Conservation (phyloP, 805 yeast genomes). For the Dipodascopsis tothii region DNA sequence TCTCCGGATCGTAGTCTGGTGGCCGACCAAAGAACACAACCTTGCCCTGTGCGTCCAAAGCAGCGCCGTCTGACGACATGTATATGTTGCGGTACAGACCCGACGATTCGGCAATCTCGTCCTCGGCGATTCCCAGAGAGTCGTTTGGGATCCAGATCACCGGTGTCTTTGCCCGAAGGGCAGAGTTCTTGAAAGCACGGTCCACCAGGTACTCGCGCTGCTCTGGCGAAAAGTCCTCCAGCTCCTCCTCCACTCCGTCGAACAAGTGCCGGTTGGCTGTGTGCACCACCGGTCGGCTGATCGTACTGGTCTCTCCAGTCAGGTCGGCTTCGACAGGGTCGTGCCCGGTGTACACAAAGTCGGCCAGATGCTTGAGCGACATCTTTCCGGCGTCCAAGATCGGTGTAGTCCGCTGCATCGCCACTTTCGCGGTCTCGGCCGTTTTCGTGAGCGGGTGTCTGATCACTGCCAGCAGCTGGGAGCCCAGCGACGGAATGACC, state of each 20-base stretch:
- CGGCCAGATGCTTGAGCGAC: constrained; percentile 9
- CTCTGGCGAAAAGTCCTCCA: constrained; percentile 22
- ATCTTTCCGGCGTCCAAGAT: not conserved
- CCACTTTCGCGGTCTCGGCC: not conserved
- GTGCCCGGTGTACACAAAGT: constrained; percentile 18
- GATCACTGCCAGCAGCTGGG: not conserved
- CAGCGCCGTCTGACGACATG: constrained; percentile 29
- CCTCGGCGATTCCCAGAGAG: constrained; percentile 32
- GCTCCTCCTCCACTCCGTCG: constrained; percentile 28
- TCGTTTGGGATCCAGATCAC: constrained; percentile 43
- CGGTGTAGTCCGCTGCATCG: not conserved
- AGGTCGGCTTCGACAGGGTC: constrained; percentile 14
- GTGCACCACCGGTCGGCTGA: constrained; percentile 2
- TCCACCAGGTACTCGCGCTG: constrained; percentile 26
- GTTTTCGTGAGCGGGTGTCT: not conserved
- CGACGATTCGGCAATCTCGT: constrained; percentile 30
- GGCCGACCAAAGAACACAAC: constrained; percentile 25
- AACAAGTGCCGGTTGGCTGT: constrained; percentile 20
- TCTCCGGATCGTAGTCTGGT: constrained; percentile 26
- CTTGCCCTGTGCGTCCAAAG: constrained; percentile 22
- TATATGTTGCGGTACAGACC: constrained; percentile 24
- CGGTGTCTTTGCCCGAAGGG: constrained; percentile 28
- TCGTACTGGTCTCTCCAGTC: no score
- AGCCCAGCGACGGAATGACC: not conserved
- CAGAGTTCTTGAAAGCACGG: constrained; percentile 31